Evolutionary conservation across 768 basidiomycete genomes (phyloP).

Genomic region (Lentinula aciculospora): DNA sequence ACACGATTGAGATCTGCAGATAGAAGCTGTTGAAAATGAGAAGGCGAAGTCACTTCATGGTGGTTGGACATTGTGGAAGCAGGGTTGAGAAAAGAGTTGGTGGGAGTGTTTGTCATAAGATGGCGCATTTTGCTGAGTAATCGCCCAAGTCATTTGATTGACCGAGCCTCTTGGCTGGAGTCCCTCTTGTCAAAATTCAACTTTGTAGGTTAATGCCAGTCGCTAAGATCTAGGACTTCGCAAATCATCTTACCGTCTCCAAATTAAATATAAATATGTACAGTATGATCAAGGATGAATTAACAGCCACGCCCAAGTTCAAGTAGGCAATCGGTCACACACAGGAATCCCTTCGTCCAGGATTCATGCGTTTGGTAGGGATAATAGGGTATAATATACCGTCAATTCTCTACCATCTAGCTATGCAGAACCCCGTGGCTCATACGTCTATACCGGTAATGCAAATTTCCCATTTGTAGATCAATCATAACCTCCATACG

Average conservation of each 20-base stretch:
- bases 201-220: too few species aligned
- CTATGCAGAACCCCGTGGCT: background rate
- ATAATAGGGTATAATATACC: background rate
- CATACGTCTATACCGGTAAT: background rate
- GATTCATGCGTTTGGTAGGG: background rate
- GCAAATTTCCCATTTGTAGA: background rate
- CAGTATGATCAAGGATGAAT: too few species aligned
- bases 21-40: slow-evolving; percentile 71
- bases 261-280: too few species aligned
- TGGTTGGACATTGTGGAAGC: slow-evolving; percentile 23
- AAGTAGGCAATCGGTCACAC: background rate
- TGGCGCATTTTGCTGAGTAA: too few species aligned
- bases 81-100: too few species aligned
- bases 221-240: too few species aligned
- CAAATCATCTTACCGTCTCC: too few species aligned
- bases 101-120: too few species aligned
- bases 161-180: too few species aligned
- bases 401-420: background rate
- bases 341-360: background rate
- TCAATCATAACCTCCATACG: background rate
- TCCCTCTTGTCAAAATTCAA: too few species aligned
- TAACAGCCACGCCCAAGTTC: too few species aligned
- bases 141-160: too few species aligned
- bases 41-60: slow-evolving; percentile 48
- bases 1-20: slow-evolving; percentile 72